A percentile compares a stretch with the other conserved stretches of the same genome.
Evolutionary conservation across 352 stramenopile genomes (phyloP).

Genomic region (Phytopythium vexans): DNA sequence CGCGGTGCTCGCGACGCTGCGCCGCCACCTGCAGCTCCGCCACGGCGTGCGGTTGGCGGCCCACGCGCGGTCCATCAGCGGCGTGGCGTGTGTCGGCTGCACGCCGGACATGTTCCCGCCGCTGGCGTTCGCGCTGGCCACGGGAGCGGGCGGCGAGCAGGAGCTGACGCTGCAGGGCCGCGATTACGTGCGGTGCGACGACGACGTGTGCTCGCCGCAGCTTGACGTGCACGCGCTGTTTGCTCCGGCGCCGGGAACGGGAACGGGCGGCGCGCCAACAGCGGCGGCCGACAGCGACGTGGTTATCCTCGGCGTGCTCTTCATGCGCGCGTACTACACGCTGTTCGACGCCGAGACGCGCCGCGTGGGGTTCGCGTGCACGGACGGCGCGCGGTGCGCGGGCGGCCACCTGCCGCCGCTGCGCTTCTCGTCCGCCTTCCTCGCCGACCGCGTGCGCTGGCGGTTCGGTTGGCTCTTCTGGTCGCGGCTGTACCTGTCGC

Average conservation of each 20-base stretch:
- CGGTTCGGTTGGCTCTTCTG: conserved; percentile 28
- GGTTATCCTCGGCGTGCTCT: conserved; percentile 58
- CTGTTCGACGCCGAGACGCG: conserved; percentile 45
- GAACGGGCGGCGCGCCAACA: conserved; percentile 11
- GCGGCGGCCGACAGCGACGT: conserved; percentile 10
- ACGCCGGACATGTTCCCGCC: conserved; percentile 47
- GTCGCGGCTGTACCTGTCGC: conserved; percentile 28
- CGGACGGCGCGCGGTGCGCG: conserved; percentile 12
- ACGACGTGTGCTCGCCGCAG: conserved; percentile 44
- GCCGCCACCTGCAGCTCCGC: conserved; percentile 22
- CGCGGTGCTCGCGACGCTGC: conserved; percentile 30
- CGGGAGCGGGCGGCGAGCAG: conserved; percentile 8
- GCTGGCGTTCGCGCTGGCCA: conserved; percentile 40
- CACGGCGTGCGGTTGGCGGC: conserved; percentile 21
- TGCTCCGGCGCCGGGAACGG: conserved; percentile 10
- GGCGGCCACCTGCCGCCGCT: conserved; percentile 37
- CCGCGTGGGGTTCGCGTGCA: conserved; percentile 49
- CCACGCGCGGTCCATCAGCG: conserved; percentile 28
- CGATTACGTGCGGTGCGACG: conserved; percentile 69
- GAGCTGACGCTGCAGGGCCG: conserved; percentile 42
- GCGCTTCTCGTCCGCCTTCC: conserved; percentile 29
- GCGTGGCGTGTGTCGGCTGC: conserved; percentile 41
- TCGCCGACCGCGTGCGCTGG: conserved; percentile 16
- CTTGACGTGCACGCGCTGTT: conserved; percentile 51
- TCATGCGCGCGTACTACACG: conserved; percentile 69